Evolutionary conservation across 805 yeast genomes (phyloP).

Genomic region (Ogataea salicorniae): DNA sequence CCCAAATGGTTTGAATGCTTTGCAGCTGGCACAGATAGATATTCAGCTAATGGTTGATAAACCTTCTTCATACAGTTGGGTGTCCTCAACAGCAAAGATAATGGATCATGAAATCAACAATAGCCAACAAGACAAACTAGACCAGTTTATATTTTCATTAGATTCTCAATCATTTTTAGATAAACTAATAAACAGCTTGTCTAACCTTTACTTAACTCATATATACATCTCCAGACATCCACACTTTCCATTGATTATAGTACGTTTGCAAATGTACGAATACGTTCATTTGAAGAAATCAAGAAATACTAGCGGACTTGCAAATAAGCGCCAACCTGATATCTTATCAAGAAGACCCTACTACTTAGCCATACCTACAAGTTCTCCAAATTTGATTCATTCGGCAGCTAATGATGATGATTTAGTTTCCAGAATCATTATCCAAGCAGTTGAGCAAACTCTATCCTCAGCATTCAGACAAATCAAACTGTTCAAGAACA

Average conservation of each 20-base stretch:
- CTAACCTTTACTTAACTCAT: constrained; percentile 53
- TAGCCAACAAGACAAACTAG: constrained; percentile 19
- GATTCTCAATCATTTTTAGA: constrained; percentile 50
- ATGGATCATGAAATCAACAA: constrained; percentile 7
- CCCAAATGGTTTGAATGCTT: constrained; percentile 51
- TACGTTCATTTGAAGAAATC: constrained; percentile 20
- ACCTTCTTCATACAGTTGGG: constrained; percentile 45
- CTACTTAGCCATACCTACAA: constrained; percentile 61
- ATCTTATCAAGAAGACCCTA: constrained; percentile 54
- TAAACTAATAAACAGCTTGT: constrained; percentile 41
- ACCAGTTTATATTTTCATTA: constrained; percentile 32
- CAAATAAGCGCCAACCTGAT: constrained; percentile 29
- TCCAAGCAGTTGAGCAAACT: constrained; percentile 56
- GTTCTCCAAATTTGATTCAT: constrained; percentile 64
- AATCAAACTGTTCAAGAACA: constrained; percentile 33
- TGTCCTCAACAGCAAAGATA: constrained; percentile 41
- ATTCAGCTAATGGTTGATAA: constrained; percentile 58
- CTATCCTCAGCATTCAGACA: constrained; percentile 42
- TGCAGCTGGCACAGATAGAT: constrained; percentile 69
- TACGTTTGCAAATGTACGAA: constrained; percentile 69
- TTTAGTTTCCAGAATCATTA: constrained; percentile 44
- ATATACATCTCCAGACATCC: constrained; percentile 66
- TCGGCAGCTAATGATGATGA: constrained; percentile 36
- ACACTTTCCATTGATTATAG: constrained; percentile 49
- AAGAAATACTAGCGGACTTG: constrained; percentile 1